Evolutionary conservation across 192 early-diverging fungal species (phyloP), one percentile per base, ranked within the genome.

Genomic region (Rhizophlyctis rosea): DNA sequence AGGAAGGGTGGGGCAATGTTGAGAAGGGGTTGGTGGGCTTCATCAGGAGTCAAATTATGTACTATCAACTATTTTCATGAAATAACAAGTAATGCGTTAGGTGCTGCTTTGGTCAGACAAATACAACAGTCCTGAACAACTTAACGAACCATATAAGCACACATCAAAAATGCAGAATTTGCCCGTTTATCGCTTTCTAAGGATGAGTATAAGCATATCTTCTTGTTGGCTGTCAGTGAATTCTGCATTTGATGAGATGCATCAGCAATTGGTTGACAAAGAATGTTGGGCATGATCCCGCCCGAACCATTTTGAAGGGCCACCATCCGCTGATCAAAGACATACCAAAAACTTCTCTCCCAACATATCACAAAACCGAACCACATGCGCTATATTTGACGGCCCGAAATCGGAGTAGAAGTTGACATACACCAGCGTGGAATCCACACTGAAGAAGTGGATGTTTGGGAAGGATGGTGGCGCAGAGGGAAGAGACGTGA

Each of bases 321-420:
- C 32, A 5, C 16, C 7, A 34, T 16, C 18, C 2, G 52, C 0
- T 54, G 14, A 16, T 16, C 2, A n/a, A 25, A 54, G 28, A 44
- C 61, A 65, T 66, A 89, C 88, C 65, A 75, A 65, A 4, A 88
- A 56, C 61, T 87, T 85, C 27, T 82, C 78, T 24, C 76, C 67
- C 65, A 90, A 54, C 16, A 88, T 62, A 34, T 82, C 75, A 50
- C 77, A 78, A 59, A 90, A 89, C 30, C 84, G 69, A 54, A 84
- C 69, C 23, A 87, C 71, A 59, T 87, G 83, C 3, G 78, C 74
- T 57, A 90, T 58, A 71, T 87, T 80, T 16, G 74, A 75, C 9
- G 88, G 88, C 1, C 88, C 88, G 65, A 90, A 89, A 53, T 90
- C 87, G 1, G 75, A 70, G 50, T 76, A 86, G 63, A 90, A 90